These are phyloP conservation scores for Kazachstania africana DNA, from an alignment of 805 yeast species.

Conservation along the genomic window DNA sequence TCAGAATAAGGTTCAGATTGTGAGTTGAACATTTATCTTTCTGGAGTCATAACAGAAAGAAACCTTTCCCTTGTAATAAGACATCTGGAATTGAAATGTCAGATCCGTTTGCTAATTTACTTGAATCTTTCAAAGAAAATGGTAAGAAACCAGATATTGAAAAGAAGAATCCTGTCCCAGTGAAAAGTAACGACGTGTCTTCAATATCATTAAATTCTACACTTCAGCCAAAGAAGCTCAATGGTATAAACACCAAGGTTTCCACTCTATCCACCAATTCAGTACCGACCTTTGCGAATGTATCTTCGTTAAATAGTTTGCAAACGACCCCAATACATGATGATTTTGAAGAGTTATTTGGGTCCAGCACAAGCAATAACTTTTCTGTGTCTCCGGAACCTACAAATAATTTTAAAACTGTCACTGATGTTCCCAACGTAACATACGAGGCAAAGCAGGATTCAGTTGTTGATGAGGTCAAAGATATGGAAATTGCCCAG, in stretches of 20 bases:
- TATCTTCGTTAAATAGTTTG: not conserved
- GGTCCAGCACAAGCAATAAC: no score
- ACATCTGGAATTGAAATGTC: no score
- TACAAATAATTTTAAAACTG: not conserved
- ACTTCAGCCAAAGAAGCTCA: not conserved
- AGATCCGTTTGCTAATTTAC: conserved; percentile 36
- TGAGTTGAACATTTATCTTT: no score
- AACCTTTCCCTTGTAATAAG: no score
- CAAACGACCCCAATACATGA: conserved; percentile 4
- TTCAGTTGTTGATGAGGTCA: conserved; percentile 21
- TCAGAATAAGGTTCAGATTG: no score
- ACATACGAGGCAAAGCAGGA: conserved; percentile 1
- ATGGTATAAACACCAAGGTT: not conserved
- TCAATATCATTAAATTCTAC: not conserved
- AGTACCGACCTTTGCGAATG: not conserved
- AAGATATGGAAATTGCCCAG: conserved; percentile 26
- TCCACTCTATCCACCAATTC: not conserved
- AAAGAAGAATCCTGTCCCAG: not conserved
- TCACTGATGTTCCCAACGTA: not conserved
- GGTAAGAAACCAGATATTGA: not conserved
- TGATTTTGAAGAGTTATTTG: conserved; percentile 16
- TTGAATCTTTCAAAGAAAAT: conserved; percentile 22
- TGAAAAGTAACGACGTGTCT: not conserved
- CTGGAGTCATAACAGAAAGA: no score
- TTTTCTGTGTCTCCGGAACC: not conserved